Evolutionary conservation across 202 grass and related monocot genomes (phyloP), one percentile per base, ranked within the genome.

Genomic region (Setaria viridis): DNA sequence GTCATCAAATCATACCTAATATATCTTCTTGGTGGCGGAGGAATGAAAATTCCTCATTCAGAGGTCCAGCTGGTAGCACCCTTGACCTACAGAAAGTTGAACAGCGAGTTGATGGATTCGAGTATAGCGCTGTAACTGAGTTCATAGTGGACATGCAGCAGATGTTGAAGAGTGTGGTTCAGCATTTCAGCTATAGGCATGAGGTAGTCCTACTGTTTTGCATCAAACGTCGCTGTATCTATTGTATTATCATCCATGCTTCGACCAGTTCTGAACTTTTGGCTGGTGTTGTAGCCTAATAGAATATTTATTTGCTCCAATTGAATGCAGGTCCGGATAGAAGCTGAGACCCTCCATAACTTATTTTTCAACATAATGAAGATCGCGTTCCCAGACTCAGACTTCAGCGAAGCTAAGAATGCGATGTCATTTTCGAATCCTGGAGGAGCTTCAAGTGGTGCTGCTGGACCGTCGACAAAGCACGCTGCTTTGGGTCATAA

Each of bases 291-390:
- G 42, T 41, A 51, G 29, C 6, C n/a, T 88, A 12, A 47, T 30
- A 57, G 13, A 57, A 73, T 79, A 43, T 79, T 74, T 75, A 87
- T 78, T 56, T 50, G 25, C 1, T 88, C 67, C 62, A 65, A 77
- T 19, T 14, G 56, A 64, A 80, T 88, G 74, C 92, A 99, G 97
- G 87, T 97, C 21, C 81, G 87, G 9, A 77, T 90, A 62, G 97
- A 99, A 88, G 94, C 92, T 9, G 94, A 91, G 74, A 94, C 91
- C 62, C 87, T 99, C 53, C 92, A 94, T 76, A 89, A 42, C 71
- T 73, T 99, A 71, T 99, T 99, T 79, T 99, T 99, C 83, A 91
- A 97, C 37, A 97, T 94, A 69, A 93, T 99, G 97, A 99, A 97
- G 87, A 97, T 99, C 63, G 97, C 97, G 11, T 99, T 99, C 87